These are phyloP conservation scores for Metschnikowia cerradonensis DNA, from an alignment of 805 yeast species.

Conservation along the genomic window DNA sequence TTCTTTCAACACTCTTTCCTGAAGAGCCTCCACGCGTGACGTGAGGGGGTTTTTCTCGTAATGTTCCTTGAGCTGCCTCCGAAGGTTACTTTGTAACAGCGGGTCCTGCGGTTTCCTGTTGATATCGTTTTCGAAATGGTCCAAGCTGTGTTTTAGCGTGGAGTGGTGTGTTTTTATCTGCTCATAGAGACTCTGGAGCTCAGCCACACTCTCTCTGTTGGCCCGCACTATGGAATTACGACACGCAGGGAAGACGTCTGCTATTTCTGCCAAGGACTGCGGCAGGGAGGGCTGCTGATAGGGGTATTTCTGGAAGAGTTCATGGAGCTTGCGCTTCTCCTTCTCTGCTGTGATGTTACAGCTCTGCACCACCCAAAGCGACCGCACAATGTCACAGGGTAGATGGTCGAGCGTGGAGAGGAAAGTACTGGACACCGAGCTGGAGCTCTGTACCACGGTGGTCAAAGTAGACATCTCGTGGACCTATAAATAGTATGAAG, in stretches of 20 bases:
- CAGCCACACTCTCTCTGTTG: constrained; percentile 15
- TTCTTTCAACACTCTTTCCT: constrained; percentile 16
- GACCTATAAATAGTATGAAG: background rate
- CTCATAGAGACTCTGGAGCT: constrained; percentile 21
- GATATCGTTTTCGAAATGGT: constrained; percentile 19
- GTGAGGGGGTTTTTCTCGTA: constrained; percentile 32
- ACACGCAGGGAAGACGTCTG: constrained; percentile 2
- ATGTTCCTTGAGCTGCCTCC: constrained; percentile 31
- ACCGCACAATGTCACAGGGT: constrained; percentile 41
- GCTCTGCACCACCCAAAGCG: constrained; percentile 40
- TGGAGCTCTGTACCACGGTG: constrained; percentile 21
- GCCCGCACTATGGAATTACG: constrained; percentile 4
- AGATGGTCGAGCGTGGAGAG: constrained; percentile 42
- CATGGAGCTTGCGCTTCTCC: constrained; percentile 19
- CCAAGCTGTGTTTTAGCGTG: constrained; percentile 23
- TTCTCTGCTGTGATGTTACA: constrained; percentile 29
- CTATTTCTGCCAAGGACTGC: background rate
- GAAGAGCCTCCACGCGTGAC: constrained; percentile 39
- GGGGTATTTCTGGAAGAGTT: constrained; percentile 11
- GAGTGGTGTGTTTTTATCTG: constrained; percentile 30
- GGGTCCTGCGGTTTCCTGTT: constrained; percentile 8
- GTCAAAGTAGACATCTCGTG: constrained; percentile 2
- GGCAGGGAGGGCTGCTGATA: background rate
- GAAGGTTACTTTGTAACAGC: constrained; percentile 15
- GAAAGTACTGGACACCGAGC: constrained; percentile 34